Evolutionary conservation across 345 rosid genomes (phyloP), one percentile per base, ranked within the genome.

Genomic region (Gossypium raimondii): DNA sequence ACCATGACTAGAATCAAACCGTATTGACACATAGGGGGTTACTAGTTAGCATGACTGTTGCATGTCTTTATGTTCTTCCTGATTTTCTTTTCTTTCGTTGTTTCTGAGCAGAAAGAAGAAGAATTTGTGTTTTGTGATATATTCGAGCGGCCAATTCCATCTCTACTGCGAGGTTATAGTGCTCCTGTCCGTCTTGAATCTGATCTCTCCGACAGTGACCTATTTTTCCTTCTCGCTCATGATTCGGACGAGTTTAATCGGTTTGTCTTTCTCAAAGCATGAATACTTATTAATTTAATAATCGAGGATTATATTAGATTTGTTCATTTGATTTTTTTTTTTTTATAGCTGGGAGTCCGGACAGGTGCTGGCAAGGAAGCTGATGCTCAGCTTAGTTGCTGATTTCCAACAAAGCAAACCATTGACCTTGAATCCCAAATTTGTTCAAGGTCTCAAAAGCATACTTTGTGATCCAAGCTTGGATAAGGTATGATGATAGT

Each of bases 161-260:
- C 99, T 50, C 82, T 96, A 24, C 78, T 93, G 81, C 87, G 97
- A 68, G 97, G 94, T 79, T 93, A 86, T 80, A 93, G 99, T 81
- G 97, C 99, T 70, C 98, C 98, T 59, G 78, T 96, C 71, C 98
- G 95, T 76, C 97, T 93, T 51, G 89, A 90, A 81, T 81, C 97
- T 76, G 97, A 93, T 84, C 90, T 93, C 48, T 85, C 97, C 10
- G 85, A 88, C 72, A 82, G 80, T 77, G 95, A 96, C 72, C 77
- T 93, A 59, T 96, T 86, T 86, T 93, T 93, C 95, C 99, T 96
- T 72, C 91, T 96, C 51, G 98, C 99, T 17, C 85, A 96, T 72
- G 98, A 92, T 85, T 89, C 93, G 0, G 97, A 96, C 76, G 99
- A 86, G 84, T 96, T 93, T 81, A 96, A 93, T 77, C 92, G 98